These are phyloP conservation scores for Agrocybe chaxingu DNA, from an alignment of 768 basidiomycete genomes.

Conservation along the genomic window DNA sequence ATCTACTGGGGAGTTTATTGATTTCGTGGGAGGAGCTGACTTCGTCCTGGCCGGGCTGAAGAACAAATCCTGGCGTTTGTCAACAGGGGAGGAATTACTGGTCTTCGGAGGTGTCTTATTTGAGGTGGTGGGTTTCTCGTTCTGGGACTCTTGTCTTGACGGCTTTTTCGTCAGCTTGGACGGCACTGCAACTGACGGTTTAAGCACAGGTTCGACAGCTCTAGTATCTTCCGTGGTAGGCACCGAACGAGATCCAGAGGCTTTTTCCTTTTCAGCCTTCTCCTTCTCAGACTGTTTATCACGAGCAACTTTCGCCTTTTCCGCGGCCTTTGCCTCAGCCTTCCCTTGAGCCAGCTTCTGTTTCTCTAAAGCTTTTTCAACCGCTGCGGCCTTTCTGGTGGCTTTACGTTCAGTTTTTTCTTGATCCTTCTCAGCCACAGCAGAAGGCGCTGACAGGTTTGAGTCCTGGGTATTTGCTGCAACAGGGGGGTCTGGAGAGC, in stretches of 20 bases:
- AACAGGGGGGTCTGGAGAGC: conserved; percentile 26
- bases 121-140: too few relatives aligned
- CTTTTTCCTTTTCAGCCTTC: conserved; percentile 55
- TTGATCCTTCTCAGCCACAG: conserved; percentile 36
- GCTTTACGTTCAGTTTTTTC: conserved; percentile 63
- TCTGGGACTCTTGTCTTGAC: too few relatives aligned
- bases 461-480: conserved; percentile 17
- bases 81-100: not conserved
- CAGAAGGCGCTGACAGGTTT: conserved; percentile 28
- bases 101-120: not conserved
- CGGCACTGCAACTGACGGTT: too few relatives aligned
- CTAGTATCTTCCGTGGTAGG: not conserved
- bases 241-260: not conserved
- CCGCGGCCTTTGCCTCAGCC: conserved; percentile 48
- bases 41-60: conserved; percentile 1
- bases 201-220: not conserved
- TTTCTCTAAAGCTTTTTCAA: conserved; percentile 60
- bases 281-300: conserved; percentile 25
- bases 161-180: too few relatives aligned
- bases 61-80: conserved; percentile 11
- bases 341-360: conserved; percentile 57
- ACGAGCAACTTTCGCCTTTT: conserved; percentile 46
- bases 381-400: conserved; percentile 60
- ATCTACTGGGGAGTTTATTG: conserved; percentile 3
- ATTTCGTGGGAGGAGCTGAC: conserved; percentile 14